Base-by-base conservation (phyloP, 176 grass and related monocot species). In the Ensete glaucum region DNA sequence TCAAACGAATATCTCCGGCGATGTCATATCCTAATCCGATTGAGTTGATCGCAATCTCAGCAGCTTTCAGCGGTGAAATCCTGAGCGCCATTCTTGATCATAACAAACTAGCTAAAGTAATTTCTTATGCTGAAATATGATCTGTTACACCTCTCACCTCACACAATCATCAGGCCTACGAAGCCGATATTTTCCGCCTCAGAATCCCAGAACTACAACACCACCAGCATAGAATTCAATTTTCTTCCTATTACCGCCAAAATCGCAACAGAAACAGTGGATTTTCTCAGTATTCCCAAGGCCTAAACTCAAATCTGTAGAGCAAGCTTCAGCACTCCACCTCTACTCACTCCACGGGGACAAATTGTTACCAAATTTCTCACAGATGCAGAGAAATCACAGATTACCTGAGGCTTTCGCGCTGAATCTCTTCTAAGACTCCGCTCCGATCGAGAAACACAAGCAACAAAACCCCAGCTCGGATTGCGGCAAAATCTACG, bases 11-110 rank as follows among this genome's bases (percentile, higher is more conserved):
- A 83, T 98, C 95, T 22, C 22, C 83, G 2, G 85, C 82, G 48
- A 98, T 66, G 63, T 98, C 95, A 53, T 94, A 98, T 60, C 95
- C 95, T 52, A 98, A 73, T 16, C 90, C 95, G 11, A 98, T 89
- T 52, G 95, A 89, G 2, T 79, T 77, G 53, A 91, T 85, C 11
- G 95, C 88, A 48, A 84, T 29, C 81, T 86, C 88, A 10, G 84
- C 86, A 9, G 83, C 55, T 65, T 53, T 76, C 75, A 82, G 57
- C 14, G 74, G 78, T 26, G 62, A 57, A 21, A 64, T 60, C 52
- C 82, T 98, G 73, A 81, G 87, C 72, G 95, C 82, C 95, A 98
- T 77, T 89, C 56, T 69, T 48, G 48, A 79, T 0, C 85, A 87
- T 73, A 74, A 74, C 72, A 70, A 70, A 70, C 67, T 19, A 21